A percentile compares a stretch with the other conserved stretches of the same genome.
Conservation (phyloP, 202 grass and related monocot genomes). For the Hordeum pubiflorum region DNA sequence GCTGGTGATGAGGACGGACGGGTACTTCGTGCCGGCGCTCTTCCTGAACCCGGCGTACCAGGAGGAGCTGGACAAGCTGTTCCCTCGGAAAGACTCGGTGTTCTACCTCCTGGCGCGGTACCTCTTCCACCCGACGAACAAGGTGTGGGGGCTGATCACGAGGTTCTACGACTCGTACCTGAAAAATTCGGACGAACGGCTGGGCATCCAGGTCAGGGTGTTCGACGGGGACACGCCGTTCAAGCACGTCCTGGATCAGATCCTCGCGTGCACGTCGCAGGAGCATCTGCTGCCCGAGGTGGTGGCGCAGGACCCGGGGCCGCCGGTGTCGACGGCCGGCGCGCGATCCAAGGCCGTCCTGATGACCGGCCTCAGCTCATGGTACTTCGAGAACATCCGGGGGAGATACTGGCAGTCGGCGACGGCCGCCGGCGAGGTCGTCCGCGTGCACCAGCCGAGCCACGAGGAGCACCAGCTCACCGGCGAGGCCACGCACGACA, state of each 20-base stretch:
- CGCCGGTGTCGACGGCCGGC: neutral
- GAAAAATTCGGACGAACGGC: slow-evolving; percentile 21
- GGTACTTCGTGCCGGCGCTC: slow-evolving; percentile 62
- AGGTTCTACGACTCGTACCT: slow-evolving; percentile 77
- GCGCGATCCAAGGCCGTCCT: slow-evolving; percentile 18
- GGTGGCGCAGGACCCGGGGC: neutral
- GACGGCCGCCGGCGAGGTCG: slow-evolving; percentile 50
- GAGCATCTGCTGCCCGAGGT: slow-evolving; percentile 47
- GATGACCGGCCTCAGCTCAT: slow-evolving; percentile 42
- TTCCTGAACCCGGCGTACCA: slow-evolving; percentile 63
- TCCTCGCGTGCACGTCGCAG: slow-evolving; percentile 51
- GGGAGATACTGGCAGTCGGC: slow-evolving; percentile 60
- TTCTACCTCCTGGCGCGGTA: slow-evolving; percentile 75
- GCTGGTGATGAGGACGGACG: slow-evolving; percentile 68
- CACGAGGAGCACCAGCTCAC: slow-evolving; percentile 52
- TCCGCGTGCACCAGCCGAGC: slow-evolving; percentile 66
- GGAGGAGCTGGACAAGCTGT: slow-evolving; percentile 54
- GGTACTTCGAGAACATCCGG: slow-evolving; percentile 70
- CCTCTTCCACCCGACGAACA: slow-evolving; percentile 61
- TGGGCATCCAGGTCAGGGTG: slow-evolving; percentile 77
- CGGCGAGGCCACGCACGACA: slow-evolving; percentile 41
- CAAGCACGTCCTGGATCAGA: slow-evolving; percentile 56
- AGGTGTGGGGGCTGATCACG: slow-evolving; percentile 62
- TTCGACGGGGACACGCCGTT: slow-evolving; percentile 53
- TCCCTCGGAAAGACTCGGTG: slow-evolving; percentile 59